phyloP scores from a whole-genome alignment of 2,329 filamentous ascomycete genomes.

The Tolypocladium nubicola region DNA sequence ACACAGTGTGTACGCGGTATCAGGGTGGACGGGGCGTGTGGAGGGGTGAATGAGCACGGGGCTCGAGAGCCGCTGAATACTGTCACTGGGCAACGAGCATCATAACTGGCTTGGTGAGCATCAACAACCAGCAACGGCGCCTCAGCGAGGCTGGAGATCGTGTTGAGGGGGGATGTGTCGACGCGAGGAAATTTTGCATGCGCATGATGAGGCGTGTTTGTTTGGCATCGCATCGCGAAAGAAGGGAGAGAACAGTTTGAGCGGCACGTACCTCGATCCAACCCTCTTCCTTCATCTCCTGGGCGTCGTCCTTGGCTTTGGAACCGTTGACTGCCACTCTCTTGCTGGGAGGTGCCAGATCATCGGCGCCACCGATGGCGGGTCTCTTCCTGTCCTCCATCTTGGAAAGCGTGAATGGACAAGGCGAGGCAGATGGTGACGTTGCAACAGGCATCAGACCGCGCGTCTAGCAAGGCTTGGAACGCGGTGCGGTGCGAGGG shows the following conservation, averaged over 20 bases:
- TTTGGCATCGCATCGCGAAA: constrained; percentile 3
- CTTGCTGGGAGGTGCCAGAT: constrained; percentile 82
- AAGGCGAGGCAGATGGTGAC: constrained; percentile 56
- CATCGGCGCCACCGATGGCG: constrained; percentile 67
- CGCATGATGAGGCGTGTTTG: background rate
- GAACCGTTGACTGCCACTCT: constrained; percentile 80
- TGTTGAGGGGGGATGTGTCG: constrained; percentile 1
- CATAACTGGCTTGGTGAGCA: constrained; percentile 27
- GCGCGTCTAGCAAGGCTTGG: constrained; percentile 20
- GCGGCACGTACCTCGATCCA: constrained; percentile 56
- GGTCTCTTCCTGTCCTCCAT: constrained; percentile 99
- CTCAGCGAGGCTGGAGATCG: constrained; percentile 13
- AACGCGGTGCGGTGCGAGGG: constrained; percentile 31
- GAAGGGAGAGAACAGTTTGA: constrained; percentile 16
- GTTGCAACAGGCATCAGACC: constrained; percentile 83
- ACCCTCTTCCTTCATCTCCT: constrained; percentile 46
- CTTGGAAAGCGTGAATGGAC: constrained; percentile 76
- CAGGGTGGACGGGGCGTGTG: constrained; percentile 5
- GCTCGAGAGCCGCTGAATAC: constrained; percentile 15
- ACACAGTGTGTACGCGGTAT: constrained; percentile 1
- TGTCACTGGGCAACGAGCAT: constrained; percentile 20
- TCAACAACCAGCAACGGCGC: constrained; percentile 19
- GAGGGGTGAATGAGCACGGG: constrained; percentile 4
- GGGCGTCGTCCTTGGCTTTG: constrained; percentile 43
- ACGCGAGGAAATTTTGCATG: background rate